Percentiles rank a stretch among this genome's conserved stretches.
Evolutionary conservation across 1,284 basidiomycete genomes (phyloP).

Genomic region (Trichosporon asahii): DNA sequence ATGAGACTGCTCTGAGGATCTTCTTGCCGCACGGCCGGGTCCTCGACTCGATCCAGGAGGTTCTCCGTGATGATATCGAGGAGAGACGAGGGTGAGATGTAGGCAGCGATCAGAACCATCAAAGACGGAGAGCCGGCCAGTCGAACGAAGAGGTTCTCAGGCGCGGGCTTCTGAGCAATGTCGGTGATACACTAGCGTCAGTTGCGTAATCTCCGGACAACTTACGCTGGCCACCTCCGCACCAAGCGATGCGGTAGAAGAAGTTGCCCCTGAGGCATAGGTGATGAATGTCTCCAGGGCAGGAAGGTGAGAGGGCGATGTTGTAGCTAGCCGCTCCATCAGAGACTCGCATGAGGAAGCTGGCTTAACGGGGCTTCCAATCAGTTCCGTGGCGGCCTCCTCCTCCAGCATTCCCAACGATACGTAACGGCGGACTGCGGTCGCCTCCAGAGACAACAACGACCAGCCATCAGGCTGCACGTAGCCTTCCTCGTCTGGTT

Average conservation of each 20-base stretch:
- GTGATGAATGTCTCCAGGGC: slow-evolving; percentile 33
- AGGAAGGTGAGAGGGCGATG: slow-evolving; percentile 32
- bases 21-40: slow-evolving; percentile 32
- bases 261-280: slow-evolving; percentile 31
- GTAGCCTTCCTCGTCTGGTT: slow-evolving; percentile 37
- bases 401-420: slow-evolving; percentile 31
- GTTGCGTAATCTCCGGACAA: neutral
- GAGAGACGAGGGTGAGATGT: slow-evolving; percentile 27
- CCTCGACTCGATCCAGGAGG: slow-evolving; percentile 32
- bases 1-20: slow-evolving; percentile 48
- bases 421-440: slow-evolving; percentile 30
- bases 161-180: slow-evolving; percentile 26
- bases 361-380: slow-evolving; percentile 26
- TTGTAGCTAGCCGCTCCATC: slow-evolving; percentile 28
- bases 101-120: slow-evolving; percentile 25
- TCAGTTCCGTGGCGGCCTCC: slow-evolving; percentile 23
- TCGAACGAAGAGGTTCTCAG: slow-evolving; percentile 38
- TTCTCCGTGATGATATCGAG: slow-evolving; percentile 27
- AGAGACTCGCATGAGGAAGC: slow-evolving; percentile 30
- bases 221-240: slow-evolving; percentile 34
- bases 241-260: slow-evolving; percentile 22
- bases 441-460: slow-evolving; percentile 30
- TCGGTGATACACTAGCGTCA: slow-evolving; percentile 27
- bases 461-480: slow-evolving; percentile 42
- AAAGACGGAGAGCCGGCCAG: slow-evolving; percentile 34